Evolutionary conservation across 768 basidiomycete species (phyloP).

Genomic region (Lentinula lateritia): DNA sequence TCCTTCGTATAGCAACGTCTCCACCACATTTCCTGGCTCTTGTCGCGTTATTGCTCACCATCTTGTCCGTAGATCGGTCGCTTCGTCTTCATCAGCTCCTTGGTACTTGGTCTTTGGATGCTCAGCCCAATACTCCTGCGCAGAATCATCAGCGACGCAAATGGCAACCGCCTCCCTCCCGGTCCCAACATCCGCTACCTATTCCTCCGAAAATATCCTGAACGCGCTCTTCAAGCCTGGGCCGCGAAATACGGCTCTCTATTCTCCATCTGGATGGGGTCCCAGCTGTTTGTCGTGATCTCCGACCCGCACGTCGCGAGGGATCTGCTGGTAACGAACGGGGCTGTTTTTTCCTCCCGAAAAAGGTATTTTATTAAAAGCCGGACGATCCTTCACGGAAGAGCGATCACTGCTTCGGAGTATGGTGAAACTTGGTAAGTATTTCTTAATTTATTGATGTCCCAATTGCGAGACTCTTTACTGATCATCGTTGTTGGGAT

Average conservation of each 20-base stretch:
- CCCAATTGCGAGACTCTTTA: background rate
- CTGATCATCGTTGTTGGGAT: background rate
- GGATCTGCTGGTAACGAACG: conserved; percentile 39
- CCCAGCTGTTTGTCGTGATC: conserved; percentile 40
- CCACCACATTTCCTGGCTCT: too few species aligned
- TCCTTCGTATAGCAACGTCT: too few species aligned
- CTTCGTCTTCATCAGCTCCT: too few species aligned
- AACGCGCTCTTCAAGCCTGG: conserved; percentile 36
- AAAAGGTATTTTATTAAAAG: conserved; percentile 41
- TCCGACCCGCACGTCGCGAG: conserved; percentile 38
- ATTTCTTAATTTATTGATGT: too few species aligned
- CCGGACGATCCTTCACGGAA: conserved; percentile 35
- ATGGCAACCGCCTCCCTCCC: background rate
- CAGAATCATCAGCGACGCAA: background rate
- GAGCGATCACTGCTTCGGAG: conserved; percentile 38
- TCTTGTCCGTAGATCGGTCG: too few species aligned
- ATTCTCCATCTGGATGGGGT: conserved; percentile 41
- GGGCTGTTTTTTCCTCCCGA: conserved; percentile 40
- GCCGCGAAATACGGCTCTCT: conserved; percentile 36
- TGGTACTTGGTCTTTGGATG: background rate
- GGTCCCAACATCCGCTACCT: conserved; percentile 9
- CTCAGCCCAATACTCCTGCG: background rate
- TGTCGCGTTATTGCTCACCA: too few species aligned
- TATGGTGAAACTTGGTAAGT: conserved; percentile 27
- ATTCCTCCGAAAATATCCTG: conserved; percentile 36